Conservation (phyloP, 2,329 filamentous ascomycete genomes). For the Claviceps pusilla region DNA sequence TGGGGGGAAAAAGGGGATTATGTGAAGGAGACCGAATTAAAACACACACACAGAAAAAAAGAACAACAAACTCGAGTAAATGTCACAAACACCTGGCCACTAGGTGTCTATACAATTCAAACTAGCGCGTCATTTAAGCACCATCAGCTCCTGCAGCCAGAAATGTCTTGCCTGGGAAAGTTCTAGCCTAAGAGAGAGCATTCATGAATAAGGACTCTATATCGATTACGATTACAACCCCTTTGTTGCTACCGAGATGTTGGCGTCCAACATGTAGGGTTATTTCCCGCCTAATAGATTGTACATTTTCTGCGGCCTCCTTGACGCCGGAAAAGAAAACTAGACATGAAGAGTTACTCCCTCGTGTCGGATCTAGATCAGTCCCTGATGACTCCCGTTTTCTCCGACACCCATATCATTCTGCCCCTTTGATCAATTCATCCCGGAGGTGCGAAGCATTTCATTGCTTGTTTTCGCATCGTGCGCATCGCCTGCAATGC, state of each 20-base stretch:
- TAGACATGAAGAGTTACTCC: background rate
- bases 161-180: background rate
- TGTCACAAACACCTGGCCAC: conserved; percentile 3
- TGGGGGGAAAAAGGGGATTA: background rate
- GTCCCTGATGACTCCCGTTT: background rate
- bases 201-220: background rate
- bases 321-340: background rate
- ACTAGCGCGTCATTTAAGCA: conserved; percentile 4
- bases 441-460: background rate
- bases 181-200: background rate
- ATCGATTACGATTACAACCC: background rate
- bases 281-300: background rate
- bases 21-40: conserved; percentile 3
- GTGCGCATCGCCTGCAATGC: background rate
- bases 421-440: background rate
- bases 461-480: background rate
- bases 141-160: background rate
- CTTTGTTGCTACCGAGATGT: background rate
- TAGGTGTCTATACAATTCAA: conserved; percentile 4
- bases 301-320: background rate
- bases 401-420: background rate
- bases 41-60: background rate
- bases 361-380: background rate
- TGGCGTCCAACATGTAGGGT: background rate
- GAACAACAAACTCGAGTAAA: background rate